A percentile compares a stretch with the other conserved stretches of the same genome.
Evolutionary conservation across 345 rosid genomes (phyloP).

Genomic region (Lepidium aucheri): DNA sequence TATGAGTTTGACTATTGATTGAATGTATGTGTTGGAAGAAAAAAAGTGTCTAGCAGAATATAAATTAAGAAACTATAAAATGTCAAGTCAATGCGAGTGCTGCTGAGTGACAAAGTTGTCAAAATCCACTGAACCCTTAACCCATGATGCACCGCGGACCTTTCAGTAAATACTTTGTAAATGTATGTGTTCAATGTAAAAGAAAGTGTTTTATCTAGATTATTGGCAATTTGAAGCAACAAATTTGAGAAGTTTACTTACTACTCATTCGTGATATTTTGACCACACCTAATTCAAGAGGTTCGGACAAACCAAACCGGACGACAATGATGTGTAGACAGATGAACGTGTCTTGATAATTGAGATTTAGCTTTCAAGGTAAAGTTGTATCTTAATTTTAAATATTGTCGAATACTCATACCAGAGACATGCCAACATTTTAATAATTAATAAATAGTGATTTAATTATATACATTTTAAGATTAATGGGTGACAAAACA

Average conservation of each 20-base stretch:
- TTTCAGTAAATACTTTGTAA: too few relatives aligned
- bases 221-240: not conserved
- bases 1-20: too few relatives aligned
- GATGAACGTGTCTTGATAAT: slow-evolving; percentile 22
- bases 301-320: not conserved
- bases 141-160: too few relatives aligned
- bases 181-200: too few relatives aligned
- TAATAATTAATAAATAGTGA: not conserved
- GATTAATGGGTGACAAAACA: slow-evolving; percentile 25
- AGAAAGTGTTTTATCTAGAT: not conserved
- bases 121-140: too few relatives aligned
- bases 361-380: slow-evolving; percentile 20
- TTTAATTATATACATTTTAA: not conserved
- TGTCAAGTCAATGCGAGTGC: too few relatives aligned
- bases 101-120: too few relatives aligned
- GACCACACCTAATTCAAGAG: slow-evolving; percentile 1
- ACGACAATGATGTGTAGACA: slow-evolving; percentile 7
- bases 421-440: slow-evolving; percentile 9
- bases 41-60: too few relatives aligned
- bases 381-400: slow-evolving; percentile 13
- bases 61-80: too few relatives aligned
- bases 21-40: too few relatives aligned
- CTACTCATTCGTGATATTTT: not conserved
- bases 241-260: not conserved
- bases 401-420: slow-evolving; percentile 21